A percentile compares a stretch with the other conserved stretches of the same genome.
phyloP scores from a whole-genome alignment of 2,329 filamentous ascomycete genomes.

The Nemania sp. region DNA sequence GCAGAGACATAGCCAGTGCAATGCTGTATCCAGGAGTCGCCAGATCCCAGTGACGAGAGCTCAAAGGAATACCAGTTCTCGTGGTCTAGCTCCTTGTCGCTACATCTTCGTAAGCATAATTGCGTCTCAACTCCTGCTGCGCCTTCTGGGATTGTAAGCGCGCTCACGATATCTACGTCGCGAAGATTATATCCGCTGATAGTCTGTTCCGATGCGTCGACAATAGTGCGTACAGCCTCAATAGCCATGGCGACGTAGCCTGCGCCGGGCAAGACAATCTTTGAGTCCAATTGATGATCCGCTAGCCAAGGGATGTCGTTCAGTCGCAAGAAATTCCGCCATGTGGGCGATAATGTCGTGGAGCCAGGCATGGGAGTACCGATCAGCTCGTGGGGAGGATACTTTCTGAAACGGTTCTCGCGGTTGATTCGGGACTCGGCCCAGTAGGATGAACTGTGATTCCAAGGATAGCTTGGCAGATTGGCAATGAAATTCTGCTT shows the following conservation, averaged over 20 bases:
- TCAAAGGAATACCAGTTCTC: neutral
- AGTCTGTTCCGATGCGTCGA: neutral
- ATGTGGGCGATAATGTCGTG: slow-evolving; percentile 1
- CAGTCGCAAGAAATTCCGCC: slow-evolving; percentile 21
- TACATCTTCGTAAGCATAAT: neutral
- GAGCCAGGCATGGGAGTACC: slow-evolving; percentile 5
- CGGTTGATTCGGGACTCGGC: slow-evolving; percentile 9
- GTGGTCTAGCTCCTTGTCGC: neutral
- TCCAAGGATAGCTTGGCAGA: slow-evolving; percentile 23
- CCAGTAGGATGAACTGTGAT: slow-evolving; percentile 16
- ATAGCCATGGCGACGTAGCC: slow-evolving; percentile 29
- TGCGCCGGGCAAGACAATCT: slow-evolving; percentile 43
- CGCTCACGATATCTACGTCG: neutral
- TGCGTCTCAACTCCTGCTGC: neutral
- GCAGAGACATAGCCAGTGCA: neutral
- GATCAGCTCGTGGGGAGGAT: slow-evolving; percentile 17
- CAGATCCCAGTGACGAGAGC: neutral
- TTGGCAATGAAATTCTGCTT: neutral
- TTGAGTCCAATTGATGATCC: slow-evolving; percentile 45
- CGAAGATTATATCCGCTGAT: neutral
- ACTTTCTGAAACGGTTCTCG: neutral
- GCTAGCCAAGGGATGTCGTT: slow-evolving; percentile 43
- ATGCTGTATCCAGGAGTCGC: neutral
- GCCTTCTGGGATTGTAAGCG: neutral
- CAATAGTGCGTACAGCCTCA: slow-evolving; percentile 16